These are phyloP conservation scores for Rhynchospora tenuis DNA, from an alignment of 176 grass and related monocot species.

Conservation along the genomic window DNA sequence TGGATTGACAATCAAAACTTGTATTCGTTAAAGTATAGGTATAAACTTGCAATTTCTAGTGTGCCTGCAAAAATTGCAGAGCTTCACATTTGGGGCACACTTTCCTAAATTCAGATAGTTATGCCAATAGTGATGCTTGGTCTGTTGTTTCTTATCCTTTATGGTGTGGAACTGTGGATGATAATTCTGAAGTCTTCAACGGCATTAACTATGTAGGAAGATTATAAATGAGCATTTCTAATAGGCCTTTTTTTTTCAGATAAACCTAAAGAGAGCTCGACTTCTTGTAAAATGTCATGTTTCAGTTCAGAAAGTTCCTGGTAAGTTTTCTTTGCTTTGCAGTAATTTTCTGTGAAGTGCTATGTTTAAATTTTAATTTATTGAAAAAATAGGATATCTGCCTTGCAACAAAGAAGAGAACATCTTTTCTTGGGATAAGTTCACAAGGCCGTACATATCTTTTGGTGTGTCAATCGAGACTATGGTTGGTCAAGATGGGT, in stretches of 20 bases:
- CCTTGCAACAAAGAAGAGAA: conserved; percentile 83
- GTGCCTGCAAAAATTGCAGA: neutral
- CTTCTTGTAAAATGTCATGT: conserved; percentile 93
- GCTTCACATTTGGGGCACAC: neutral
- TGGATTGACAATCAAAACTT: neutral
- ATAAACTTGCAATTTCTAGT: neutral
- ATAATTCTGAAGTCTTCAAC: conserved; percentile 9
- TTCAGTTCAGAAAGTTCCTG: conserved; percentile 60
- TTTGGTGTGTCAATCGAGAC: conserved; percentile 73
- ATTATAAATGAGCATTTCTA: neutral
- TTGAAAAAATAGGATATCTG: conserved; percentile 47
- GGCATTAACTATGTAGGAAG: neutral
- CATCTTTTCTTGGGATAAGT: conserved; percentile 89
- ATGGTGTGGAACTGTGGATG: no score
- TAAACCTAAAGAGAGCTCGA: conserved; percentile 83
- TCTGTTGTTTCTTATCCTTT: neutral
- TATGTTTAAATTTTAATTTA: neutral
- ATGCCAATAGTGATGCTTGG: neutral
- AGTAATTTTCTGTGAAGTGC: neutral
- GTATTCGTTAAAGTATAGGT: neutral
- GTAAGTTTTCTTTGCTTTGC: conserved; percentile 39
- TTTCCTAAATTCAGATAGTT: neutral
- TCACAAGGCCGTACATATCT: conserved; percentile 58
- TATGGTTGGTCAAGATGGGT: conserved; percentile 49
- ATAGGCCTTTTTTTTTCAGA: conserved; percentile 32